A percentile compares a stretch with the other conserved stretches of the same genome.
Conservation (phyloP, 2,329 filamentous ascomycete species). For the Colletotrichum chrysophilum region DNA sequence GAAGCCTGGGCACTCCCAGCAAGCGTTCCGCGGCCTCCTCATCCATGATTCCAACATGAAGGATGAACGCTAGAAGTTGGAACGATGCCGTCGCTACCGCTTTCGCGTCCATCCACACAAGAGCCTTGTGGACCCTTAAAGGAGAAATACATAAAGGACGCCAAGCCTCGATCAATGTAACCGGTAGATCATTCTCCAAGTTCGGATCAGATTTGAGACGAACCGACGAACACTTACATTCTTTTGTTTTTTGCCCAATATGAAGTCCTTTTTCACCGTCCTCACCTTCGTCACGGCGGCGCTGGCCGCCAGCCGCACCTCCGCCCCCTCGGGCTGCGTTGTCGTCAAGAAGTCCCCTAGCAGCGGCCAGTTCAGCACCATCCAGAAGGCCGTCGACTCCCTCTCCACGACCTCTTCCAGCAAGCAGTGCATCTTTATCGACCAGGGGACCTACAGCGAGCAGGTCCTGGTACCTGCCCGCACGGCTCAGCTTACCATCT, state of each 20-base stretch:
- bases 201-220: background rate
- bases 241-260: background rate
- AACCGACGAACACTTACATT: background rate
- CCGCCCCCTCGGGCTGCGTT: slow-evolving; percentile 33
- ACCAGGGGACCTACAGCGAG: slow-evolving; percentile 66
- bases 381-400: slow-evolving; percentile 61
- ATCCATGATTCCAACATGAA: background rate
- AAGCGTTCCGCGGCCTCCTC: background rate
- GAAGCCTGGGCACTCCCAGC: background rate
- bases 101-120: background rate
- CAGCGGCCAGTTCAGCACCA: slow-evolving; percentile 27
- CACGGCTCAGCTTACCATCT: slow-evolving; percentile 56
- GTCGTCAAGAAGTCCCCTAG: slow-evolving; percentile 31
- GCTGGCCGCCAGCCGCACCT: slow-evolving; percentile 30
- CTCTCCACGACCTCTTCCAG: slow-evolving; percentile 55
- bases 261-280: slow-evolving; percentile 11
- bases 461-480: slow-evolving; percentile 60
- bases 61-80: background rate
- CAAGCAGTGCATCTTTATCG: slow-evolving; percentile 68
- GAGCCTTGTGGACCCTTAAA: background rate
- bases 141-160: background rate
- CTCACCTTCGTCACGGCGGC: slow-evolving; percentile 7
- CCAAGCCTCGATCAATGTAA: background rate
- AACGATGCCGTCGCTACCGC: background rate
- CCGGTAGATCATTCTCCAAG: background rate